These are phyloP conservation scores for Tolypocladium inflatum DNA, from an alignment of 2,329 filamentous ascomycete species.

Conservation along the genomic window DNA sequence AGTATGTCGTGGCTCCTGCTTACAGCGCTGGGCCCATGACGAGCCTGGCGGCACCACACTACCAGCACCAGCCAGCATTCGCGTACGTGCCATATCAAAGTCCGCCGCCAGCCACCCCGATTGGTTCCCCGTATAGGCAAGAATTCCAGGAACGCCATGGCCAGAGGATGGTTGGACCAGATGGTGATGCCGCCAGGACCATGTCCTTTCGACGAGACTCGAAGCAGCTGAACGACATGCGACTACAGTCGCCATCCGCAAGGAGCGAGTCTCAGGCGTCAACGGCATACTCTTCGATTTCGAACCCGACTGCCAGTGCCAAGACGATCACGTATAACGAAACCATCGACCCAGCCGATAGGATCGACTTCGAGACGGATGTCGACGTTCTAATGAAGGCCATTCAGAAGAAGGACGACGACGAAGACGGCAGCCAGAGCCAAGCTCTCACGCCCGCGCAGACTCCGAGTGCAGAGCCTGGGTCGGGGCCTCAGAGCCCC, in stretches of 20 bases:
- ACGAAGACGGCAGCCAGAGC: constrained; percentile 18
- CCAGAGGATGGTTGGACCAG: constrained; percentile 9
- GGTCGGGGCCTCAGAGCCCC: constrained; percentile 11
- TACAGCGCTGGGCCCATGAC: constrained; percentile 35
- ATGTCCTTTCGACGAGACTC: constrained; percentile 15
- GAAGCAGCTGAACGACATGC: constrained; percentile 19
- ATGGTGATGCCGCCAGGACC: constrained; percentile 12
- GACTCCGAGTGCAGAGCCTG: constrained; percentile 7
- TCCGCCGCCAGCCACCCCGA: constrained; percentile 21
- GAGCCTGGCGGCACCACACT: constrained; percentile 31
- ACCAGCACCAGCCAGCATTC: constrained; percentile 32
- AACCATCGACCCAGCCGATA: constrained; percentile 33
- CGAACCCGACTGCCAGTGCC: constrained; percentile 20
- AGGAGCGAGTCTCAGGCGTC: constrained; percentile 22
- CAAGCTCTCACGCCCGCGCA: constrained; percentile 13
- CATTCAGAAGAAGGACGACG: constrained; percentile 58
- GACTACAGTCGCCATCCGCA: constrained; percentile 21
- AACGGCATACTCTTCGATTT: constrained; percentile 10
- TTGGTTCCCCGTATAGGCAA: constrained; percentile 22
- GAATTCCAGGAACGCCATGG: constrained; percentile 21
- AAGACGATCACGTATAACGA: constrained; percentile 36
- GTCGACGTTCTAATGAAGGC: constrained; percentile 84
- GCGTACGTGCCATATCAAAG: constrained; percentile 33
- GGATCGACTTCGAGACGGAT: constrained; percentile 66
- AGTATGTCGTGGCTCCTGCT: constrained; percentile 35